These are phyloP conservation scores for Schizosaccharomyces versatilis DNA, from an alignment of 1,139 yeast genomes.

Conservation along the genomic window DNA sequence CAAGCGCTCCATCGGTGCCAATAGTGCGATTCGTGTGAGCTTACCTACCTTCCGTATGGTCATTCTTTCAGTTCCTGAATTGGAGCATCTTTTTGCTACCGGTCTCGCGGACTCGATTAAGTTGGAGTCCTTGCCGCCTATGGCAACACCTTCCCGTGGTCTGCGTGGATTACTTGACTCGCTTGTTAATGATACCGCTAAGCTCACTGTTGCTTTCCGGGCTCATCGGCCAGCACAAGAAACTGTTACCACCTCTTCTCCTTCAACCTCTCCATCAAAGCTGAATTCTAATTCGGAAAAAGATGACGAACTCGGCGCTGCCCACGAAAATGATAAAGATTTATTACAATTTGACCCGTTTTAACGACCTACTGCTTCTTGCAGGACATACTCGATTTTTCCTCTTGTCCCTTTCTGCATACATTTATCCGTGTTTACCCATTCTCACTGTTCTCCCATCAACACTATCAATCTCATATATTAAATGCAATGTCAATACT, in stretches of 20 bases:
- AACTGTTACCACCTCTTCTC: slow-evolving; percentile 16
- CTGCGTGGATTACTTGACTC: slow-evolving; percentile 84
- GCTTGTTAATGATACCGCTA: slow-evolving; percentile 70
- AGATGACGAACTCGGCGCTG: slow-evolving; percentile 17
- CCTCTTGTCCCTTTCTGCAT: neutral
- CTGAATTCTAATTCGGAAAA: slow-evolving; percentile 18
- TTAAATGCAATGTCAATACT: too few relatives aligned
- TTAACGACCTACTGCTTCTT: neutral
- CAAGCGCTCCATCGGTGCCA: slow-evolving; percentile 53
- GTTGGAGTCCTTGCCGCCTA: slow-evolving; percentile 32
- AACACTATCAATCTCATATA: too few relatives aligned
- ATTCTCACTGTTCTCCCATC: too few relatives aligned
- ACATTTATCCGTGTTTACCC: too few relatives aligned
- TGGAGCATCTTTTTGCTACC: slow-evolving; percentile 56
- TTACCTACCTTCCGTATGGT: slow-evolving; percentile 91
- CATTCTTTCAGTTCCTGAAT: slow-evolving; percentile 75
- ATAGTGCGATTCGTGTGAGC: slow-evolving; percentile 50
- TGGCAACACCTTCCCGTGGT: slow-evolving; percentile 23
- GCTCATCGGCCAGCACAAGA: slow-evolving; percentile 77
- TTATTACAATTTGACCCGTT: slow-evolving; percentile 14
- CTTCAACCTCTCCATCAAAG: slow-evolving; percentile 12
- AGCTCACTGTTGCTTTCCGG: slow-evolving; percentile 38
- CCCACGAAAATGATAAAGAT: slow-evolving; percentile 21
- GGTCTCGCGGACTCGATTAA: slow-evolving; percentile 47
- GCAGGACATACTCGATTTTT: neutral